Percentiles rank a stretch among this genome's conserved stretches.
Evolutionary conservation across 1,139 yeast genomes (phyloP).

Genomic region (Nakaseomyces nivariensis): DNA sequence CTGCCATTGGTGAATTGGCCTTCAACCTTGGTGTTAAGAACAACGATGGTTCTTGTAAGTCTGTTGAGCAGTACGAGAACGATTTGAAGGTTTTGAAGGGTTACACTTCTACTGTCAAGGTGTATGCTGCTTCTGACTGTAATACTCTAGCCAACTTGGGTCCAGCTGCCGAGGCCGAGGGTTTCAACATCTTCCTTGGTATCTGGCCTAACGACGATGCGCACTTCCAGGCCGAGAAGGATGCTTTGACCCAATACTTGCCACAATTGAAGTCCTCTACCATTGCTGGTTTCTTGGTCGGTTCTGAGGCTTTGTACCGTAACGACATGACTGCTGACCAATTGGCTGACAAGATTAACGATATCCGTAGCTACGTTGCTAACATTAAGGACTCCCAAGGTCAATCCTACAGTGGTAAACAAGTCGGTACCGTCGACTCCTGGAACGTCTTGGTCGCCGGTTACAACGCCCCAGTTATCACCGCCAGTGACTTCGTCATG

Average conservation of each 20-base stretch:
- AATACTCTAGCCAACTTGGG: constrained; percentile 73
- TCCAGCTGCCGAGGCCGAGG: constrained; percentile 73
- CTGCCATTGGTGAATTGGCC: constrained; percentile 38
- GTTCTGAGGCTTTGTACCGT: constrained; percentile 89
- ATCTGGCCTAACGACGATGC: constrained; percentile 83
- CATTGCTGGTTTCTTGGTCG: constrained; percentile 68
- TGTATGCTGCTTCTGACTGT: constrained; percentile 83
- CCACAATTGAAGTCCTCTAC: constrained; percentile 60
- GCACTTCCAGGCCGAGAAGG: constrained; percentile 61
- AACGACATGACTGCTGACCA: constrained; percentile 61
- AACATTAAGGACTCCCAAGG: constrained; percentile 72
- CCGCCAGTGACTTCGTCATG: constrained; percentile 73
- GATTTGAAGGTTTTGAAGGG: constrained; percentile 50
- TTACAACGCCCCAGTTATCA: constrained; percentile 54
- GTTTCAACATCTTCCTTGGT: constrained; percentile 68
- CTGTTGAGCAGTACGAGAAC: constrained; percentile 50
- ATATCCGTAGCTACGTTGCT: constrained; percentile 46
- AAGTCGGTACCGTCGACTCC: constrained; percentile 90
- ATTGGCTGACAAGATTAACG: constrained; percentile 53
- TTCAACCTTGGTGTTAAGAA: constrained; percentile 74
- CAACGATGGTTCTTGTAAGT: constrained; percentile 63
- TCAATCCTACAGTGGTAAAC: constrained; percentile 55
- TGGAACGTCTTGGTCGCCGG: constrained; percentile 90
- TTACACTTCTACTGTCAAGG: constrained; percentile 57
- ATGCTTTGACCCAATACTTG: constrained; percentile 56